Percentiles rank a stretch among this genome's conserved stretches.
These are phyloP conservation scores for Fusarium buxicola DNA, from an alignment of 2,329 filamentous ascomycete genomes.

Conservation along the genomic window DNA sequence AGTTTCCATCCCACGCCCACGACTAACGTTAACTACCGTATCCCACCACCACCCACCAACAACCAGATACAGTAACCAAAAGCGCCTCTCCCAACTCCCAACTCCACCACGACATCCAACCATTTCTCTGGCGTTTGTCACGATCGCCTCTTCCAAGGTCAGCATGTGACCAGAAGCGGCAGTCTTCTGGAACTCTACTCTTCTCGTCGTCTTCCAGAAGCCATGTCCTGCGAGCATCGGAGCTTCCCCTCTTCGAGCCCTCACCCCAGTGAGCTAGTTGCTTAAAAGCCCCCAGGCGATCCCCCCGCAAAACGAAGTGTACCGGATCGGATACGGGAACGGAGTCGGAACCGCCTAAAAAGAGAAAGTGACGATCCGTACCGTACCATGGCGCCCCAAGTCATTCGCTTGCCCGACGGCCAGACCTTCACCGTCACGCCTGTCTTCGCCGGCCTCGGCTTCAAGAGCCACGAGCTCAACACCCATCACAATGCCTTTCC, in stretches of 20 bases:
- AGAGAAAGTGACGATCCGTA: constrained; percentile 2
- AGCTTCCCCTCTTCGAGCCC: constrained; percentile 26
- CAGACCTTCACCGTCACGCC: constrained; percentile 84
- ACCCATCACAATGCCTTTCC: constrained; percentile 78
- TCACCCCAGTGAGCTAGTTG: constrained; percentile 29
- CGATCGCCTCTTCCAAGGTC: constrained; percentile 43
- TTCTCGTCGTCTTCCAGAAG: constrained; percentile 39
- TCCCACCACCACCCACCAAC: constrained; percentile 29
- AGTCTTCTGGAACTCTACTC: constrained; percentile 43
- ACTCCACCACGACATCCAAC: constrained; percentile 47
- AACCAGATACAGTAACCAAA: constrained; percentile 16
- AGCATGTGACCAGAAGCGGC: constrained; percentile 41
- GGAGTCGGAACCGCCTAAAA: constrained; percentile 5
- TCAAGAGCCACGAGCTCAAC: constrained; percentile 84
- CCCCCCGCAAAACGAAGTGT: constrained; percentile 38
- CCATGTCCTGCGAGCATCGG: constrained; percentile 4
- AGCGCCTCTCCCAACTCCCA: constrained; percentile 29
- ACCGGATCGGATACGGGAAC: constrained; percentile 27
- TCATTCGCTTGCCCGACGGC: constrained; percentile 85
- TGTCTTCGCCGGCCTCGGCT: constrained; percentile 91
- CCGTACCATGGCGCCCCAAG: constrained; percentile 54
- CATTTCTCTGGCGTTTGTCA: constrained; percentile 48
- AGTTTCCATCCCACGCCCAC: background rate
- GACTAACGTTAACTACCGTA: constrained; percentile 4
- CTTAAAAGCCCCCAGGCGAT: constrained; percentile 44